These are phyloP conservation scores for Phoma sp. DNA, from an alignment of 2,329 filamentous ascomycete genomes.

Conservation along the genomic window DNA sequence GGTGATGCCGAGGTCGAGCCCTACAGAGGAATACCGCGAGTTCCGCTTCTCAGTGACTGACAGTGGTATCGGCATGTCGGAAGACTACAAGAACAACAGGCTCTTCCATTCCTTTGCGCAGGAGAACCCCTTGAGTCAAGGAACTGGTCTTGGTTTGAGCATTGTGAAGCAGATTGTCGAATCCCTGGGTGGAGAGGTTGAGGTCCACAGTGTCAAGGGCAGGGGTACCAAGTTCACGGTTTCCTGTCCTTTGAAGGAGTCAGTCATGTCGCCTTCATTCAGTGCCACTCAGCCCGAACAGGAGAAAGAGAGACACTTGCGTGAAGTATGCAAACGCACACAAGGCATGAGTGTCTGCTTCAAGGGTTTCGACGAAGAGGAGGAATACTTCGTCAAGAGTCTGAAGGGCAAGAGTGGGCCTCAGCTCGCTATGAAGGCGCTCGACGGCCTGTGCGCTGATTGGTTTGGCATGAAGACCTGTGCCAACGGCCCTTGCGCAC, in stretches of 20 bases:
- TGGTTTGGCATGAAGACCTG: conserved; percentile 45
- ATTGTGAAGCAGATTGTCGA: conserved; percentile 49
- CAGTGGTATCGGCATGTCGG: conserved; percentile 50
- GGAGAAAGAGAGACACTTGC: conserved; percentile 31
- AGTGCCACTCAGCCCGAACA: conserved; percentile 28
- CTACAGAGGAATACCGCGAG: conserved; percentile 35
- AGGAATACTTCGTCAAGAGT: conserved; percentile 39
- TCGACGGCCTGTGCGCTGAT: conserved; percentile 41
- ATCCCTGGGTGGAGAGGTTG: conserved; percentile 45
- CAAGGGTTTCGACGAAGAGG: conserved; percentile 43
- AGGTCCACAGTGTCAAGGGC: conserved; percentile 44
- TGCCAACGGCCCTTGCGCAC: conserved; percentile 17
- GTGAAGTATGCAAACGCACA: conserved; percentile 36
- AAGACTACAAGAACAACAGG: conserved; percentile 46
- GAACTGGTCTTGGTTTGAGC: conserved; percentile 48
- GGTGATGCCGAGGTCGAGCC: conserved; percentile 26
- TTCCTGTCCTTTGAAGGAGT: conserved; percentile 41
- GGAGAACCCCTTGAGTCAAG: conserved; percentile 47
- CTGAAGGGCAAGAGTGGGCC: conserved; percentile 42
- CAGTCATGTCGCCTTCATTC: conserved; percentile 38
- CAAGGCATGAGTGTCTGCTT: conserved; percentile 39
- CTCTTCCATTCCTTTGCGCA: conserved; percentile 50
- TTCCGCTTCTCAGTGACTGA: conserved; percentile 44
- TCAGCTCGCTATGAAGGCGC: conserved; percentile 38
- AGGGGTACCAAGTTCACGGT: conserved; percentile 48